These are phyloP conservation scores for Mentha longifolia DNA, from an alignment of 257 asterid genomes.

Conservation along the genomic window DNA sequence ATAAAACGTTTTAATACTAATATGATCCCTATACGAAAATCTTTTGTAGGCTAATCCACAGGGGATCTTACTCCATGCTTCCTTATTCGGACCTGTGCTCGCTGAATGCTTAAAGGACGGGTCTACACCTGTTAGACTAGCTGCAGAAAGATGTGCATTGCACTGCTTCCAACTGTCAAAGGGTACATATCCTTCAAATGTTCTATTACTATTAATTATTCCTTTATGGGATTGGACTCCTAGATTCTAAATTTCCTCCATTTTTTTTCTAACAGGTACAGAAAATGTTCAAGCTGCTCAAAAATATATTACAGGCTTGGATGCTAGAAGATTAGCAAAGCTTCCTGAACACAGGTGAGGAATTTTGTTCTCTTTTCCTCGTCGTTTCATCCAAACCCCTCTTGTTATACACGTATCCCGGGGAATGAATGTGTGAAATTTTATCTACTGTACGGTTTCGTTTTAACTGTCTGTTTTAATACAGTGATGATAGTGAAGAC, in stretches of 20 bases:
- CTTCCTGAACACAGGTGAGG: conserved; percentile 89
- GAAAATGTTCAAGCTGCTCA: conserved; percentile 95
- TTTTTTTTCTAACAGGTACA: conserved; percentile 54
- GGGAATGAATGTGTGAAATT: neutral
- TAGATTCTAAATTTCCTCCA: conserved; percentile 11
- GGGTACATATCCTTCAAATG: conserved; percentile 49
- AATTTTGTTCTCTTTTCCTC: neutral
- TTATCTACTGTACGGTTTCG: neutral
- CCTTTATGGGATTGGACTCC: neutral
- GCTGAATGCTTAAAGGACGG: conserved; percentile 90
- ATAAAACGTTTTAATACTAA: conserved; percentile 2
- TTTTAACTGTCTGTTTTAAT: conserved; percentile 34
- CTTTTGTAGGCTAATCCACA: conserved; percentile 73
- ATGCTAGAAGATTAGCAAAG: conserved; percentile 94
- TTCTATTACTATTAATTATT: neutral
- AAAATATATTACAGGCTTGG: conserved; percentile 90
- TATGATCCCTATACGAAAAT: neutral
- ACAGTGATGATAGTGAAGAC: conserved; percentile 79
- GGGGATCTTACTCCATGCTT: conserved; percentile 54
- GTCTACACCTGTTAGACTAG: conserved; percentile 78
- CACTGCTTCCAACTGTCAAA: conserved; percentile 83
- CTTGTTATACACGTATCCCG: too few species aligned
- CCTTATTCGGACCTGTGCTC: conserved; percentile 74
- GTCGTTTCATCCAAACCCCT: too few species aligned
- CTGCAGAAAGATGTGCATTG: conserved; percentile 96